These are phyloP conservation scores for Zelonia costaricensis DNA, from an alignment of 208 protist genomes.

Conservation along the genomic window DNA sequence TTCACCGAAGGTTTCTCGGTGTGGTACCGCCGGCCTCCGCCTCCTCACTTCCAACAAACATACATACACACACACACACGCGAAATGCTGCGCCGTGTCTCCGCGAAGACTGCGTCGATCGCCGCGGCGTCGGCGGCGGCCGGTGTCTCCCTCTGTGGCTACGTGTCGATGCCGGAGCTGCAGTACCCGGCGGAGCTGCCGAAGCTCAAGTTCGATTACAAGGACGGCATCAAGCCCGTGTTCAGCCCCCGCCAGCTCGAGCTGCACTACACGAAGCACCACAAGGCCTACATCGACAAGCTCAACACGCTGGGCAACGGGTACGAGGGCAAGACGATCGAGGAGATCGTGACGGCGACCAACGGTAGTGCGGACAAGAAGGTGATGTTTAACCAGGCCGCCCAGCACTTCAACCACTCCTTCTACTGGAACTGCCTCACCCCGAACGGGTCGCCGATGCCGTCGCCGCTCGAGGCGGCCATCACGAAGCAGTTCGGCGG, in stretches of 20 bases:
- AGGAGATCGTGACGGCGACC: slow-evolving; percentile 68
- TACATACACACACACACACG: background rate
- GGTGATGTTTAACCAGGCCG: slow-evolving; percentile 88
- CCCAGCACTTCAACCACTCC: slow-evolving; percentile 95
- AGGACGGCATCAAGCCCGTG: slow-evolving; percentile 72
- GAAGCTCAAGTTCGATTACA: slow-evolving; percentile 64
- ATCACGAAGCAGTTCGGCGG: slow-evolving; percentile 79
- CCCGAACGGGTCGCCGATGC: slow-evolving; percentile 68
- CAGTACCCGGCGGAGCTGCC: slow-evolving; percentile 78
- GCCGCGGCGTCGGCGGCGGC: background rate
- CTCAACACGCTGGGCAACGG: slow-evolving; percentile 80
- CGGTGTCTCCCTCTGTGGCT: slow-evolving; percentile 24
- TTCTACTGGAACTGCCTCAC: slow-evolving; percentile 90
- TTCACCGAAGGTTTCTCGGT: no score
- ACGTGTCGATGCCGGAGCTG: slow-evolving; percentile 61
- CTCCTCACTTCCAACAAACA: no score
- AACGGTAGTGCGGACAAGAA: slow-evolving; percentile 55
- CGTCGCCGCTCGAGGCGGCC: slow-evolving; percentile 59
- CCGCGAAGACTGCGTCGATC: slow-evolving; percentile 12
- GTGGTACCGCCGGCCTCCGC: no score
- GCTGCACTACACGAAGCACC: slow-evolving; percentile 94
- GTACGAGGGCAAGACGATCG: slow-evolving; percentile 82
- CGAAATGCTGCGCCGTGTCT: slow-evolving; percentile 21
- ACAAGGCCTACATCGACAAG: slow-evolving; percentile 93
- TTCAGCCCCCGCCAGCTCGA: slow-evolving; percentile 84